These are phyloP conservation scores for Fagus sylvatica DNA, from an alignment of 306 rosid species.

Conservation along the genomic window DNA sequence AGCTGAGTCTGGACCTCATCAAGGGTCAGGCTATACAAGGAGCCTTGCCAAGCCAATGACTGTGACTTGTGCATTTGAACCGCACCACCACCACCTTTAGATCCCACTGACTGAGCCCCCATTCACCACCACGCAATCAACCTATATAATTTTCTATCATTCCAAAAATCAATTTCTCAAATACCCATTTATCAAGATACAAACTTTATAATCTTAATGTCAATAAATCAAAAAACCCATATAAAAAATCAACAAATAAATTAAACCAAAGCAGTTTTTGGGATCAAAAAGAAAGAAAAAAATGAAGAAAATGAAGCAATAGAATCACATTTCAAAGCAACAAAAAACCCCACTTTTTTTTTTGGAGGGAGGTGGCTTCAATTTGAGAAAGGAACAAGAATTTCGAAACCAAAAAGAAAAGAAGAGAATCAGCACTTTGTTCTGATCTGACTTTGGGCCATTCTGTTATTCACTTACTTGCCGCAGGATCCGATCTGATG, in stretches of 20 bases:
- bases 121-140: conserved; percentile 37
- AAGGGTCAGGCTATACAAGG: conserved; percentile 80
- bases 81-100: conserved; percentile 69
- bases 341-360: not conserved
- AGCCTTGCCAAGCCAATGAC: conserved; percentile 65
- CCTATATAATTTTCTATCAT: conserved; percentile 10
- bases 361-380: no score
- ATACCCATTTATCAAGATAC: no score
- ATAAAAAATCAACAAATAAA: no score
- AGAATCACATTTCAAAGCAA: conserved; percentile 16
- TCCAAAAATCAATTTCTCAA: conserved; percentile 20
- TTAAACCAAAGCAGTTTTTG: conserved; percentile 7
- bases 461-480: conserved; percentile 12
- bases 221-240: no score
- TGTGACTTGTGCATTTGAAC: conserved; percentile 65
- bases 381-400: conserved; percentile 17
- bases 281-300: not conserved
- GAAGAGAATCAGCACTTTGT: conserved; percentile 20
- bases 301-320: conserved; percentile 21
- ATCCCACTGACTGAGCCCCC: conserved; percentile 77
- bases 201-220: no score
- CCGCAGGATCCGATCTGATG: conserved; percentile 39
- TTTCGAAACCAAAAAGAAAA: conserved; percentile 14
- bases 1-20: conserved; percentile 92
- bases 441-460: conserved; percentile 8